phyloP scores from a whole-genome alignment of 306 rosid species.

The Rosa lucieae region DNA sequence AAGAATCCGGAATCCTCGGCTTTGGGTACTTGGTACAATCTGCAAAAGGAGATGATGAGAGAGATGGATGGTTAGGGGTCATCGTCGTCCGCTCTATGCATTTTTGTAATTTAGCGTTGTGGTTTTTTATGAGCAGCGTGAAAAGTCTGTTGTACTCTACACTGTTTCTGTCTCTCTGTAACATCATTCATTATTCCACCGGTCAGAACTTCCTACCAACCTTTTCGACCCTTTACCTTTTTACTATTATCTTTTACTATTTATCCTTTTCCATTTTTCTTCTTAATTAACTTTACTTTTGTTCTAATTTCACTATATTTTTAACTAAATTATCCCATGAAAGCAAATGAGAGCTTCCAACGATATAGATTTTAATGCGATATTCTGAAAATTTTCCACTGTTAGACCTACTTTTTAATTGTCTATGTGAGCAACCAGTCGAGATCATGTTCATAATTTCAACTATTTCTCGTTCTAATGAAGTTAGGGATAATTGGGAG shows the following conservation, averaged over 20 bases:
- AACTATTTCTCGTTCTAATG: no score
- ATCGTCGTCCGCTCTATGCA: not conserved
- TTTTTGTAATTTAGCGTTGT: not conserved
- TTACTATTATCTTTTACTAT: not conserved
- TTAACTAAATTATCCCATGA: no score
- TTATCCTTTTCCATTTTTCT: not conserved
- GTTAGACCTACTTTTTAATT: no score
- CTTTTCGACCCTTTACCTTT: not conserved
- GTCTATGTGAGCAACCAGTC: no score
- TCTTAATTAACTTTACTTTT: not conserved
- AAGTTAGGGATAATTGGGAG: no score
- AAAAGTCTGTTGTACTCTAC: not conserved
- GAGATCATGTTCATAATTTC: no score
- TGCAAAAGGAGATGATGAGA: not conserved
- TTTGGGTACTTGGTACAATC: slow-evolving; percentile 29
- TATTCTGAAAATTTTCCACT: no score
- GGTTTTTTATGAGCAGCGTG: slow-evolving; percentile 1
- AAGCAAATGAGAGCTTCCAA: no score
- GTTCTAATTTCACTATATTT: no score
- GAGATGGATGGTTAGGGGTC: not conserved
- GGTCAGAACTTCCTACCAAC: not conserved
- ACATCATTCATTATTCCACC: not conserved
- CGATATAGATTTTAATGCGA: no score
- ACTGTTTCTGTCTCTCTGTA: not conserved
- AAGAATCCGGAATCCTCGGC: slow-evolving; percentile 58